Evolutionary conservation across 257 asterid species (phyloP), one percentile per base, ranked within the genome.

Genomic region (Leonotis leonurus): DNA sequence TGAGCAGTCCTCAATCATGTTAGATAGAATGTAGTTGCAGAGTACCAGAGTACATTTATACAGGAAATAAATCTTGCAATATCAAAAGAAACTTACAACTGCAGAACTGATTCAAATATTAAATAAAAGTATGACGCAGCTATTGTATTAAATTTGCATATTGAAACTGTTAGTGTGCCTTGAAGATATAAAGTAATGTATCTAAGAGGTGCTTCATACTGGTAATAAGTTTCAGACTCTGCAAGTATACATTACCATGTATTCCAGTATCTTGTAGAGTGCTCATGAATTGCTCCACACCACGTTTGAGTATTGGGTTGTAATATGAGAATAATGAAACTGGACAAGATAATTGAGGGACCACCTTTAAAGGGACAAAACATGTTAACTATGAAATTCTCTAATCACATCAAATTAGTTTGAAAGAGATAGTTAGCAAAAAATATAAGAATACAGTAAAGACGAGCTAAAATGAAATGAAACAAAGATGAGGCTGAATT

Each of bases 221-320:
- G n/a, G n/a, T n/a, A n/a, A n/a, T n/a, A n/a, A n/a, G n/a, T n/a
- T n/a, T n/a, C n/a, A n/a, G n/a, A n/a, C n/a, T n/a, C n/a, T n/a
- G n/a, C n/a, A 24, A 59, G 51, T 46, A 29, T 17, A 44, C 39
- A 66, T 73, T 81, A 90, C 97, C 97, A 51, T 80, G 94, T 70
- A 90, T 56, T 62, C 95, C 95, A 18, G 82, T 72, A 66, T 87
- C 95, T 62, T 82, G 74, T 66, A 85, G 80, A 53, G 81, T 87
- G 71, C 51, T 77, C 97, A 90, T 87, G 84, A 90, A 90, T 60
- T 83, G 77, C 33, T 76, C 95, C 56, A 73, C 64, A 0, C 97
- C 97, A 48, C 95, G 88, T 75, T 87, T 87, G 62, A 90, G 92
- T 76, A 90, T 87, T 40, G 97, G 97, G 62, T 90, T 90, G 73